Conservation (phyloP, 2,329 filamentous ascomycete species). For the Leptodontidium sp. region DNA sequence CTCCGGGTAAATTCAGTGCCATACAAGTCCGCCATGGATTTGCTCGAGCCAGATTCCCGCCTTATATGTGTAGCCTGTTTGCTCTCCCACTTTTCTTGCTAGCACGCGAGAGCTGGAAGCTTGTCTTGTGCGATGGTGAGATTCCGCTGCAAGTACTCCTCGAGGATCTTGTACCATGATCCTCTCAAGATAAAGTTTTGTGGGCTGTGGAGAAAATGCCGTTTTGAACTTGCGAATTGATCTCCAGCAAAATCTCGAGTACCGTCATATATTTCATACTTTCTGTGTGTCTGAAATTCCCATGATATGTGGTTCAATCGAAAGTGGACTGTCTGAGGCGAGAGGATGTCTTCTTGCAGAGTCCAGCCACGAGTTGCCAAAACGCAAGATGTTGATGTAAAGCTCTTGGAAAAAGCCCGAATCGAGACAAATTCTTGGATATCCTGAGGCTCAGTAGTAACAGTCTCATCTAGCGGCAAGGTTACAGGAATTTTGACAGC, state of each 20-base stretch:
- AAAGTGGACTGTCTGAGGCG: not conserved
- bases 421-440: not conserved
- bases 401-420: not conserved
- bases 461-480: not conserved
- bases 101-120: not conserved
- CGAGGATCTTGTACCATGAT: not conserved
- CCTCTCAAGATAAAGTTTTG: not conserved
- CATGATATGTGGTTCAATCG: not conserved
- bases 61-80: not conserved
- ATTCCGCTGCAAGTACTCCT: not conserved
- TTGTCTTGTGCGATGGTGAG: conserved; percentile 2
- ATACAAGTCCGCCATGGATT: not conserved
- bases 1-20: not conserved
- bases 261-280: not conserved
- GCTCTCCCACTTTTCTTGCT: not conserved
- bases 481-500: not conserved
- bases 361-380: not conserved
- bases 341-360: not conserved
- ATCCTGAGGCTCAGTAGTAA: not conserved
- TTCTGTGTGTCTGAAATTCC: not conserved
- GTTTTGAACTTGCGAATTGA: not conserved
- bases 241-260: not conserved
- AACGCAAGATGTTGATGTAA: not conserved
- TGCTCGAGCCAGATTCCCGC: not conserved
- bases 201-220: not conserved